These are phyloP conservation scores for Asterochloris sp. DNA, from an alignment of 139 green algal species.

Conservation along the genomic window DNA sequence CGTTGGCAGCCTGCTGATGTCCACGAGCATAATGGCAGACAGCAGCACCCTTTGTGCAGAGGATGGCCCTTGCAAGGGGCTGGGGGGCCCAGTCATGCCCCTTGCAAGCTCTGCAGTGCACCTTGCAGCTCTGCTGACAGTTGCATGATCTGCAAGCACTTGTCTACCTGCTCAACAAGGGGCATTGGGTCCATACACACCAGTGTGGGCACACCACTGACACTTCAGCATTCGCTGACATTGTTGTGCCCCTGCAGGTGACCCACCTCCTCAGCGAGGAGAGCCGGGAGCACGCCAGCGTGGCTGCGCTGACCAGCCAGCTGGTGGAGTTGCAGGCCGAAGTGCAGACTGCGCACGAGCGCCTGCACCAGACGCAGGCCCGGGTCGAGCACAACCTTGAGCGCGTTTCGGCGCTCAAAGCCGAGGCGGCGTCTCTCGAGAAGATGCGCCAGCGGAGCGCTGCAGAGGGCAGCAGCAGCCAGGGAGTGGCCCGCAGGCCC, in stretches of 20 bases:
- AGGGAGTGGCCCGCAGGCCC: too few species aligned
- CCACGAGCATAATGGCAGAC: too few species aligned
- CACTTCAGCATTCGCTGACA: too few species aligned
- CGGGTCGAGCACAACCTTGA: slow-evolving; percentile 68
- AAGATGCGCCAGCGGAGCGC: neutral
- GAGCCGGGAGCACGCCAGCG: slow-evolving; percentile 42
- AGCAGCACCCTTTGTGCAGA: too few species aligned
- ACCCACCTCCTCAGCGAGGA: slow-evolving; percentile 62
- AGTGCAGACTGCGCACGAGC: slow-evolving; percentile 51
- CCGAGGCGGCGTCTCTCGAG: slow-evolving; percentile 46
- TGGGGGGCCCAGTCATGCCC: neutral
- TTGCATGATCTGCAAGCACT: too few species aligned
- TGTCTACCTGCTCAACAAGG: neutral
- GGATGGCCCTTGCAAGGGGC: neutral
- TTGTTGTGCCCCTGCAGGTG: slow-evolving; percentile 30
- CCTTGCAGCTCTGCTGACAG: neutral
- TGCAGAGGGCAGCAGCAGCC: too few species aligned
- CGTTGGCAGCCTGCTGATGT: too few species aligned
- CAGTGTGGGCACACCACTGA: too few species aligned
- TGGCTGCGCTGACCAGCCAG: slow-evolving; percentile 51
- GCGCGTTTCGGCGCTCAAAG: slow-evolving; percentile 70
- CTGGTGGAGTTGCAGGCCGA: slow-evolving; percentile 57
- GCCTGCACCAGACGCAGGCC: slow-evolving; percentile 39
- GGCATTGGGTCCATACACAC: too few species aligned
- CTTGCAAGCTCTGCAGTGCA: neutral